Base-by-base conservation (phyloP, 2,329 filamentous ascomycete species). In the Coleophoma crateriformis region DNA sequence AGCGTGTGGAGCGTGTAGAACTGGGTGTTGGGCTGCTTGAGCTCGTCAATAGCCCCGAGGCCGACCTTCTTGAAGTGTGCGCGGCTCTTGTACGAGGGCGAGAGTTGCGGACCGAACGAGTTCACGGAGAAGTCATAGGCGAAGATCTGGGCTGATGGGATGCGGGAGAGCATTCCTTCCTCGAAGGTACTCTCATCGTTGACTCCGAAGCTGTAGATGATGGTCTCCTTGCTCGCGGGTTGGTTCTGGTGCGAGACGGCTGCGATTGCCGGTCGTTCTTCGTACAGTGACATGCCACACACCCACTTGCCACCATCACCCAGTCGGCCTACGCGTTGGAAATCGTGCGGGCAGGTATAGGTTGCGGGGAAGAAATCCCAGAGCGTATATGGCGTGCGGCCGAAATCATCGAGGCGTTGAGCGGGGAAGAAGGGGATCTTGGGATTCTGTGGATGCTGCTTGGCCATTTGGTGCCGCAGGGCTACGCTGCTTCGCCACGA, bases 271-370 rank as follows among this genome's bases (percentile, higher is more conserved):
- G 47, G 49, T 42, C 58, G 53, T 12, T 55, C 54, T 52, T 67
- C 65, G 50, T 66, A 68, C n/a, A 61, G 54, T 7, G 61, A 64
- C 65, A 71, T 68, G 35, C 69, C 69, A 55, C 69, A 72, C 13
- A 71, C 64, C 65, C 68, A 70, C 53, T 72, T 72, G 19, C 70
- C 70, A n/a, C 70, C 69, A 37, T 71, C 68, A 32, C 69, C 69
- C 5, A 69, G 54, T 4, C 62, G 57, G 3, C 69, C 69, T 3
- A 72, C 57, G 7, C 70, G 63, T 50, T 70, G 65, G 14, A 71
- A 61, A 33, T 71, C 68, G 48, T 68, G 64, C 3, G 70, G 70
- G 55, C 69, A 72, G 43, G 61, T 64, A 56, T 67, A 72, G 1
- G 67, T 62, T 2, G 69, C 62, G 5, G 66, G 67, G 19, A 66